These are phyloP conservation scores for Ceratocystis eucalypticola DNA, from an alignment of 2,329 filamentous ascomycete genomes.

Conservation along the genomic window DNA sequence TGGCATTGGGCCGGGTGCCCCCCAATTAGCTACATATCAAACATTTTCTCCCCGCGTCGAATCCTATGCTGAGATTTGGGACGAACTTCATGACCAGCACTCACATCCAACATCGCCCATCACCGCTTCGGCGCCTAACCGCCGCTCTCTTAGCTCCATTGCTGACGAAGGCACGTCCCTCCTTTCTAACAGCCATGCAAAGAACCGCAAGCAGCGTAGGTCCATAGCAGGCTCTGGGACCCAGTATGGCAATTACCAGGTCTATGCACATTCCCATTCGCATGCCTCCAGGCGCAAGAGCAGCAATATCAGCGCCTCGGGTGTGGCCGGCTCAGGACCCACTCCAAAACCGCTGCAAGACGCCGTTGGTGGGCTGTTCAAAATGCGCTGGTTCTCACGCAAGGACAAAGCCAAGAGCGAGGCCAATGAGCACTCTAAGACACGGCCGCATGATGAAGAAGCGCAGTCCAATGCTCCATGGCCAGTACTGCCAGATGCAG, in stretches of 20 bases:
- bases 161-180: constrained; percentile 15
- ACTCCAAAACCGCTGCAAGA: constrained; percentile 31
- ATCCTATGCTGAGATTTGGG: constrained; percentile 64
- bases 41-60: constrained; percentile 30
- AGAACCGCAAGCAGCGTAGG: constrained; percentile 38
- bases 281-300: not conserved
- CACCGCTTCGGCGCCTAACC: constrained; percentile 25
- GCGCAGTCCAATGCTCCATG: not conserved
- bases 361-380: constrained; percentile 39
- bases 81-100: constrained; percentile 62
- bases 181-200: not conserved
- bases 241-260: constrained; percentile 18
- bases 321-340: not conserved
- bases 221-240: constrained; percentile 28
- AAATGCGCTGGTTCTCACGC: constrained; percentile 40
- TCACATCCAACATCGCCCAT: constrained; percentile 21
- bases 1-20: constrained; percentile 25
- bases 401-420: constrained; percentile 10
- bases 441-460: not conserved
- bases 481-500: not conserved
- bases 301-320: not conserved
- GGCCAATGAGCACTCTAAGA: not conserved
- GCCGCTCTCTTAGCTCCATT: constrained; percentile 23
- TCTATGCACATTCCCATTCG: not conserved
- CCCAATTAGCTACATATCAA: constrained; percentile 17